Evolutionary conservation across 345 rosid species (phyloP), one percentile per base, ranked within the genome.

Genomic region (Arabidopsis suecica): DNA sequence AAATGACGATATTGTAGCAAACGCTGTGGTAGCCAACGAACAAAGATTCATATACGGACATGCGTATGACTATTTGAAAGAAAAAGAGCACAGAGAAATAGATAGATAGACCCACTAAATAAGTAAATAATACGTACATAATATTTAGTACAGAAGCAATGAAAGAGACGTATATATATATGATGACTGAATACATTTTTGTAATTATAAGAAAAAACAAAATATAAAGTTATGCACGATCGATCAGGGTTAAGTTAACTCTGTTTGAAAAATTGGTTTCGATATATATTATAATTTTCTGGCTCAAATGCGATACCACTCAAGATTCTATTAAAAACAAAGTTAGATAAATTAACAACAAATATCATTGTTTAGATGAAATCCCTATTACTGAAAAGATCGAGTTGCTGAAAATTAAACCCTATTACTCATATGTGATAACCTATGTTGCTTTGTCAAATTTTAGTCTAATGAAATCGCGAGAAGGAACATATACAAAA

Each of bases 81-180:
- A 23, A 57, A 57, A 36, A 11, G 22, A 74, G 16, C 38, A 73
- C 65, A 56, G 12, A 42, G 63, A 57, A 13, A 44, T 44, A 44
- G 48, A 28, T 51, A 38, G 5, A 38, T 32, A 65, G 59, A 70
- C 74, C 40, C 80, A 64, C 64, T 53, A 6, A 56, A 28, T 38
- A 76, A 37, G 64, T 75, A 38, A 33, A 30, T 51, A 44, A 54
- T 14, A 33, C 12, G 45, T 41, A 41, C 45, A 41, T 4, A 41
- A 37, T 10, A 41, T 34, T 4, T 53, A 22, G 58, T 61, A 54
- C 65, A 70, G 66, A 48, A 20, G 32, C 71, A 64, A 23, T 38
- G 80, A 70, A 70, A 70, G 53, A 55, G 71, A 77, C 67, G 75
- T 70, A 68, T 61, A 61, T 69, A 68, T 61, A 61, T 61, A 61